Evolutionary conservation across 2,329 filamentous ascomycete species (phyloP).

Genomic region (Plectosphaerella plurivora): DNA sequence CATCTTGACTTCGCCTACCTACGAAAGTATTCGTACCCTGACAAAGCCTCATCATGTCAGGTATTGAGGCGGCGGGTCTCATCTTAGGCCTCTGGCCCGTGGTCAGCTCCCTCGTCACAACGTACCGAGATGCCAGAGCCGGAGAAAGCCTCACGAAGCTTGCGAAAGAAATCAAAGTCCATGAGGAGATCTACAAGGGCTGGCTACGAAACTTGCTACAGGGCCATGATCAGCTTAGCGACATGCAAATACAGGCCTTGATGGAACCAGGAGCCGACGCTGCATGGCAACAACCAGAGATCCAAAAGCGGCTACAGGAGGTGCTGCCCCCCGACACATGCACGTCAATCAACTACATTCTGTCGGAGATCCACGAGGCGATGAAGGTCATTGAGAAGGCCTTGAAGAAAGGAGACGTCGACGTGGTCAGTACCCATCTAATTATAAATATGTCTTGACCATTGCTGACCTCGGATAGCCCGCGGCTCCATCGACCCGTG

Average conservation of each 20-base stretch:
- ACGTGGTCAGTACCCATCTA: not conserved
- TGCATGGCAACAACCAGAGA: not conserved
- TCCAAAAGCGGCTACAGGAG: not conserved
- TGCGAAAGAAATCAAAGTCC: not conserved
- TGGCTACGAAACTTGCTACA: not conserved
- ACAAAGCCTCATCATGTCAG: not conserved
- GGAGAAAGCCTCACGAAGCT: not conserved
- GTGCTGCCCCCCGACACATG: not conserved
- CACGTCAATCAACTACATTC: not conserved
- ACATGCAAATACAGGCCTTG: not conserved
- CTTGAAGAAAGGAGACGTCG: not conserved
- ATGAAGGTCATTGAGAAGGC: not conserved
- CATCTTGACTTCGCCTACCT: too few species aligned
- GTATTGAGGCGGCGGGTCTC: constrained; percentile 1
- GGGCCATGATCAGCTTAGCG: not conserved
- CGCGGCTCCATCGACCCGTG: too few species aligned
- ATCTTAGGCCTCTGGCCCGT: constrained; percentile 4
- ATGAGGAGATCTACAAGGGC: not conserved
- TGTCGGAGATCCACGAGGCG: not conserved
- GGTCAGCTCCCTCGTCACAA: not conserved
- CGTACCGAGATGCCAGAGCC: not conserved
- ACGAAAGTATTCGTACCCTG: too few species aligned
- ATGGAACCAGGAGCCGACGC: not conserved
- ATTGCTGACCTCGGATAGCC: too few species aligned
- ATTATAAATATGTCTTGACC: not conserved